These are phyloP conservation scores for Penicillium pulvis DNA, from an alignment of 495 filamentous ascomycete genomes.

Conservation along the genomic window DNA sequence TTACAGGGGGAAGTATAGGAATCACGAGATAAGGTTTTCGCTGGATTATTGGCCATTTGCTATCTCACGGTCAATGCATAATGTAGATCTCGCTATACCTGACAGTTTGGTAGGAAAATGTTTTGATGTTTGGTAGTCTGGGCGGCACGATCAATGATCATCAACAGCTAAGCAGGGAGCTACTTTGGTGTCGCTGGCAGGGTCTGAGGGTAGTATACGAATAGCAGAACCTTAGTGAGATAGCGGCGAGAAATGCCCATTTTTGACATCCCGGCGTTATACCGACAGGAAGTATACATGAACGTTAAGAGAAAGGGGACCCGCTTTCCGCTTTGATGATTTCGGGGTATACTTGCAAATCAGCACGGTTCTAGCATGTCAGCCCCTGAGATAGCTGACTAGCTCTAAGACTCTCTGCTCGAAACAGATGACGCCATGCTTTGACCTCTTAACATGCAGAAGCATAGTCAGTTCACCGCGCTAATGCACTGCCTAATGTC, in stretches of 20 bases:
- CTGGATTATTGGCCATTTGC: background rate
- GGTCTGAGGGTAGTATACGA: conserved; percentile 20
- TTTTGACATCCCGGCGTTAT: background rate
- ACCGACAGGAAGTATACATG: background rate
- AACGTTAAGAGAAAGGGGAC: conserved; percentile 4
- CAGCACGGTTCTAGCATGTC: background rate
- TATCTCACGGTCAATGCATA: conserved; percentile 5
- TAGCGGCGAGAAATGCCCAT: background rate
- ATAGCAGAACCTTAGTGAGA: conserved; percentile 14
- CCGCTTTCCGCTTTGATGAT: conserved; percentile 3
- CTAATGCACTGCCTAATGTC: conserved; percentile 29
- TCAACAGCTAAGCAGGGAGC: conserved; percentile 13
- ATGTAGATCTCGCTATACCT: conserved; percentile 5
- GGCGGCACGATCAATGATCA: conserved; percentile 15
- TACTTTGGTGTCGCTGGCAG: conserved; percentile 15
- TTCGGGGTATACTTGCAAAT: conserved; percentile 18
- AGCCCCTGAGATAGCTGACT: conserved; percentile 20
- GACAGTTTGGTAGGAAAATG: background rate
- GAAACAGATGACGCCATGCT: conserved; percentile 24
- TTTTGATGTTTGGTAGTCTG: background rate
- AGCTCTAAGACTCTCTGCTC: background rate
- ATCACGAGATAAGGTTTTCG: background rate
- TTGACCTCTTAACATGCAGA: conserved; percentile 25
- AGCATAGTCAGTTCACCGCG: conserved; percentile 33
- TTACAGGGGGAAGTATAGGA: background rate